Base-by-base conservation (phyloP, 495 filamentous ascomycete species). In the Hypomontagnella submonticulosa region DNA sequence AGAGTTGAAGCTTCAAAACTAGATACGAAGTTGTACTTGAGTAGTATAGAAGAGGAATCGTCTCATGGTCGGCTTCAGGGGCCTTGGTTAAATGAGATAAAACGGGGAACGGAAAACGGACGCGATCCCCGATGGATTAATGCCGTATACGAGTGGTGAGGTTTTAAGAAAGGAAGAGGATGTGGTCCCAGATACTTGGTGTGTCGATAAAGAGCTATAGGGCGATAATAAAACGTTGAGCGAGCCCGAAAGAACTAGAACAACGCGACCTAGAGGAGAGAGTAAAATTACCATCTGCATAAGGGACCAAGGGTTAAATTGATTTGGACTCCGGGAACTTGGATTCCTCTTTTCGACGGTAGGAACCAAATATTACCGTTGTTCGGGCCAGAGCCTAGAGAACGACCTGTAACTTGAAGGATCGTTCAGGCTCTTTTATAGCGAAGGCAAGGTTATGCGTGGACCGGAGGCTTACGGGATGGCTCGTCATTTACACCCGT, bases 221-320 rank as follows among this genome's bases (percentile, higher is more conserved):
- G 33, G 49, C 16, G 32, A 54, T 8, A 52, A 27, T 52, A 51
- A 46, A 33, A 51, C 13, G 32, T 1, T n/a, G 41, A 34, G 20
- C 12, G 16, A 41, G 44, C 2, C 46, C 7, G 37, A 51, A 42
- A 19, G 53, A 32, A 30, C n/a, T 40, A 38, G 61, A 43, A 54
- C 40, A 54, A 47, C 20, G 47, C 23, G 58, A 46, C 23, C 40
- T 34, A 11, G 49, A 54, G 19, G 51, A 18, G 18, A 67, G 42
- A 58, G 54, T 63, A 68, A 63, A 53, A 68, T 68, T 68, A 60
- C 27, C 15, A 68, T 63, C 66, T 59, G 55, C 66, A 63, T 49
- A 37, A 46, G 27, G 43, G 43, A 68, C 54, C 53, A 55, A 38
- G 42, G 50, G 20, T 43, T 38, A 32, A 23, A 27, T 58, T 23